These are phyloP conservation scores for Rhizopogon roseolus DNA, from an alignment of 768 basidiomycete species.

Conservation along the genomic window DNA sequence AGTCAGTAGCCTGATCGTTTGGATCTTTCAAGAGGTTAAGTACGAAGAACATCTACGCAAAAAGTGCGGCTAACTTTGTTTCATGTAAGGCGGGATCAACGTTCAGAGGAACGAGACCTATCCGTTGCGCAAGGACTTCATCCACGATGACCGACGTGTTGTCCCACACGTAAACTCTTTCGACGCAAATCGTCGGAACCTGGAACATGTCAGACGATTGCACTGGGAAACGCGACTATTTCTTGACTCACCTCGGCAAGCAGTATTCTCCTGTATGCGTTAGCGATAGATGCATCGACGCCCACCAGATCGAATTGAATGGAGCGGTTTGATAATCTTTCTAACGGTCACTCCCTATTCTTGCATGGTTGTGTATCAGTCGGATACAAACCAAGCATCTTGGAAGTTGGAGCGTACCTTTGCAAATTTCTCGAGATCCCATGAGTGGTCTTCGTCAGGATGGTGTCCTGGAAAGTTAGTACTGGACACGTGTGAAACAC, in stretches of 20 bases:
- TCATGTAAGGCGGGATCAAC: conserved; percentile 72
- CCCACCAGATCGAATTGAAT: conserved; percentile 96
- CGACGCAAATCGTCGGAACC: conserved; percentile 91
- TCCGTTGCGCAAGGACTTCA: conserved; percentile 85
- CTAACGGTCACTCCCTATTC: conserved; percentile 66
- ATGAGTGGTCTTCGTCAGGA: conserved; percentile 79
- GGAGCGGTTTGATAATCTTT: conserved; percentile 74
- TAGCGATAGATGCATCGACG: conserved; percentile 93
- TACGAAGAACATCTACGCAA: background rate
- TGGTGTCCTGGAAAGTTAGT: conserved; percentile 90
- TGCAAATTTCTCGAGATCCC: conserved; percentile 73
- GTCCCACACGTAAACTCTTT: conserved; percentile 88
- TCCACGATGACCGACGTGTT: conserved; percentile 94
- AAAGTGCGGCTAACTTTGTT: conserved; percentile 46
- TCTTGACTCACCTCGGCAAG: conserved; percentile 76
- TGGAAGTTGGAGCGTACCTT: conserved; percentile 56
- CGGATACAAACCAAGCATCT: background rate
- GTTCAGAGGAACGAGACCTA: conserved; percentile 87
- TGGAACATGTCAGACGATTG: conserved; percentile 22
- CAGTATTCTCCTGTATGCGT: conserved; percentile 87
- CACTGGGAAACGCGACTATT: background rate
- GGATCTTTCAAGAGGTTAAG: conserved; percentile 19
- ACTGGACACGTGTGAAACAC: conserved; percentile 76
- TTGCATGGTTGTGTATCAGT: conserved; percentile 13
- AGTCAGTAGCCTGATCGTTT: conserved; percentile 69